Evolutionary conservation across 2,329 filamentous ascomycete species (phyloP).

Genomic region (Exophiala spinifera): DNA sequence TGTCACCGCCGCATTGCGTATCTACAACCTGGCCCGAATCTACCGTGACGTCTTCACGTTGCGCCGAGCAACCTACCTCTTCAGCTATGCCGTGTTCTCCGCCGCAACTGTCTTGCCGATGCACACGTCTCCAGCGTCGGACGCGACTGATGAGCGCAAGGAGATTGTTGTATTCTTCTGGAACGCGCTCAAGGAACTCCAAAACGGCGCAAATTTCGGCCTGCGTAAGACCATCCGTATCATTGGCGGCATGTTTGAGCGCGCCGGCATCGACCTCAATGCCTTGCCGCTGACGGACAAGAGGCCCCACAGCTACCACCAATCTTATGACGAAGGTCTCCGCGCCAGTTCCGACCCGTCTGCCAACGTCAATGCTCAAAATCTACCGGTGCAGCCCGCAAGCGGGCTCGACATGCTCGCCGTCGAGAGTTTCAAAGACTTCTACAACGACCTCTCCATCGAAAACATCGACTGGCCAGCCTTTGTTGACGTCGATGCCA

Average conservation of each 20-base stretch:
- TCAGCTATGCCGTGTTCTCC: background rate
- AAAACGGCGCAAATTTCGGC: background rate
- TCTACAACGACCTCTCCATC: background rate
- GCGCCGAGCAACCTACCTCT: conserved; percentile 9
- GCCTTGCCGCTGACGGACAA: background rate
- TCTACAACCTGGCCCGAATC: conserved; percentile 13
- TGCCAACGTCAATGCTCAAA: background rate
- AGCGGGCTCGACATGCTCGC: background rate
- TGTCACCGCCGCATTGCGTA: background rate
- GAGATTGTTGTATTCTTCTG: background rate
- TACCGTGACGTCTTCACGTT: conserved; percentile 25
- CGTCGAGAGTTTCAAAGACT: background rate
- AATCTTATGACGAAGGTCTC: background rate
- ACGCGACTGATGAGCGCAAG: background rate
- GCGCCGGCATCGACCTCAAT: background rate
- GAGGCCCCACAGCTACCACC: too few relatives aligned
- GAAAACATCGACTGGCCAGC: background rate
- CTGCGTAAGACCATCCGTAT: background rate
- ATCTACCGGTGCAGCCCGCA: background rate
- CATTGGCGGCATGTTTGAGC: background rate
- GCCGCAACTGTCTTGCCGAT: background rate
- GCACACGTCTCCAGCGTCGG: background rate
- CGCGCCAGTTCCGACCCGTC: background rate
- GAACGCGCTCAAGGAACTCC: background rate
- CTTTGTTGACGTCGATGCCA: background rate